These are phyloP conservation scores for Volvox carteri DNA, from an alignment of 163 green algal species.

Conservation along the genomic window DNA sequence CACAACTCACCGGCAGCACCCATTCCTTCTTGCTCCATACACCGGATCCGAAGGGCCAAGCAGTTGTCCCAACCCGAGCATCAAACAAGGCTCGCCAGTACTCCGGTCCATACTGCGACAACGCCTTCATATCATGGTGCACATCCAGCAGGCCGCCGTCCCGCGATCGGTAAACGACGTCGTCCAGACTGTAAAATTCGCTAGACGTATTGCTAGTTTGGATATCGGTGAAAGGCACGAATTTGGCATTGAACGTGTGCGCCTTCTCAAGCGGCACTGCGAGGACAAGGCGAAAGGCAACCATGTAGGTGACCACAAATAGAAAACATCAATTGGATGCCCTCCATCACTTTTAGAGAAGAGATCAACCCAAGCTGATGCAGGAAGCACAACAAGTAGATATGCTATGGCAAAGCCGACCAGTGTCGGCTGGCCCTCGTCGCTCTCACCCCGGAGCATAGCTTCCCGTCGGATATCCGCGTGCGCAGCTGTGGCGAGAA, in stretches of 20 bases:
- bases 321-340: background rate
- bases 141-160: conserved; percentile 97
- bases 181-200: conserved; percentile 95
- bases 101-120: conserved; percentile 88
- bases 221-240: conserved; percentile 92
- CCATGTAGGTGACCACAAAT: background rate
- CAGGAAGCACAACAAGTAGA: background rate
- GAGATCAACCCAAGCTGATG: background rate
- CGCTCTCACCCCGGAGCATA: conserved; percentile 45
- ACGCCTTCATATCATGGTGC: conserved; percentile 95
- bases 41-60: conserved; percentile 97
- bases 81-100: conserved; percentile 98
- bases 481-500: conserved; percentile 17
- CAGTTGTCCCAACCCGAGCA: conserved; percentile 89
- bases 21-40: conserved; percentile 99
- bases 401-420: background rate
- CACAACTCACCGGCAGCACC: conserved; percentile 90
- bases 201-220: conserved; percentile 53
- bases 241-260: conserved; percentile 86
- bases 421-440: conserved; percentile 31
- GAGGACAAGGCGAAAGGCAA: background rate
- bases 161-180: conserved; percentile 92
- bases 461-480: conserved; percentile 41
- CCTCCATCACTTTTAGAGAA: background rate
- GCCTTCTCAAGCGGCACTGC: conserved; percentile 54